A percentile compares a stretch with the other conserved stretches of the same genome.
phyloP scores from a whole-genome alignment of 1,139 yeast genomes.

The Candida sp. region DNA sequence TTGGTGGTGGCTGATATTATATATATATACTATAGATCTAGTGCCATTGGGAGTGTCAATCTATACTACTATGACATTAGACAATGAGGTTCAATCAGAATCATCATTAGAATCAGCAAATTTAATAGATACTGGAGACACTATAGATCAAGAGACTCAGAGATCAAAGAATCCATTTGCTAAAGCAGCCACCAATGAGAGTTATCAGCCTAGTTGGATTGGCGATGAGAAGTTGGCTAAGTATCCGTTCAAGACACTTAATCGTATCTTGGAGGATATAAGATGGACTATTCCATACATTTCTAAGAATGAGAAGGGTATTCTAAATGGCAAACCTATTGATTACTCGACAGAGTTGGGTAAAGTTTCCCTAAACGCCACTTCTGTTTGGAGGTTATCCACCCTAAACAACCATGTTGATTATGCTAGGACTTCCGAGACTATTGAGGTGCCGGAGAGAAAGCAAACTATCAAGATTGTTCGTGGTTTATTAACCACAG shows the following conservation, averaged over 20 bases:
- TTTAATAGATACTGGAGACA: not conserved
- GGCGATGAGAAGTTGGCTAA: constrained; percentile 9
- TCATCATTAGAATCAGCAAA: not conserved
- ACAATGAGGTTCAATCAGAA: not conserved
- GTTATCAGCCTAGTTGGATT: constrained; percentile 9
- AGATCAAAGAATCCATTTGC: constrained; percentile 1
- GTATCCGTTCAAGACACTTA: constrained; percentile 57
- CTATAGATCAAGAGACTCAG: not conserved
- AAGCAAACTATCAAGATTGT: constrained; percentile 22
- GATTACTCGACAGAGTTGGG: constrained; percentile 32
- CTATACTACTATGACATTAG: not conserved
- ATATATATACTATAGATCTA: too few species aligned
- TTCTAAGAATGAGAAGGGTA: constrained; percentile 15
- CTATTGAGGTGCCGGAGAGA: constrained; percentile 14
- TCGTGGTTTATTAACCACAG: constrained; percentile 28
- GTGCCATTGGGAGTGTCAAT: not conserved
- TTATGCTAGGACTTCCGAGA: constrained; percentile 28
- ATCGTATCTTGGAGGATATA: constrained; percentile 64
- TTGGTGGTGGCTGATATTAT: too few species aligned
- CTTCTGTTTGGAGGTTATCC: constrained; percentile 16
- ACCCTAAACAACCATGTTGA: constrained; percentile 32
- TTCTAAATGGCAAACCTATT: constrained; percentile 30
- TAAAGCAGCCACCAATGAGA: not conserved
- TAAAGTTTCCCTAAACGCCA: constrained; percentile 8
- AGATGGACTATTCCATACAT: constrained; percentile 37